phyloP scores from a whole-genome alignment of 2,329 filamentous ascomycete species.

The Eurotiales sp. region DNA sequence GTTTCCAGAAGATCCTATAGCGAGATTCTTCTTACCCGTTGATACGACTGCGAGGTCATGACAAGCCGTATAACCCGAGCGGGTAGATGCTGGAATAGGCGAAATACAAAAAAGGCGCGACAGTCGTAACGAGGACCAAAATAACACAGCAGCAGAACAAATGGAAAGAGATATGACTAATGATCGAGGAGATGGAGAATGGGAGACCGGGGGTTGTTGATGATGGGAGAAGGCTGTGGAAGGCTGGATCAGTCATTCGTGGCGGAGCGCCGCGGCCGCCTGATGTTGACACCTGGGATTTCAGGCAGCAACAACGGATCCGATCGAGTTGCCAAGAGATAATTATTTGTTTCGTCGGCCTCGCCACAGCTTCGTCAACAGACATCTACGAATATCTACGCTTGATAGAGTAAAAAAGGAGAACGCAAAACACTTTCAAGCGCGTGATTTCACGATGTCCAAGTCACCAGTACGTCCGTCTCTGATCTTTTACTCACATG shows the following conservation, averaged over 20 bases:
- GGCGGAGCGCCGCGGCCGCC: conserved; percentile 7
- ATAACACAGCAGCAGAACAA: conserved; percentile 5
- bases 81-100: conserved; percentile 13
- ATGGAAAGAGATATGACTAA: conserved; percentile 10
- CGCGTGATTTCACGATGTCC: conserved; percentile 21
- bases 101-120: conserved; percentile 11
- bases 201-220: conserved; percentile 1
- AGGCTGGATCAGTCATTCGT: conserved; percentile 3
- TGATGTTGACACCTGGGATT: conserved; percentile 4
- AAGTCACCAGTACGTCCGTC: conserved; percentile 25
- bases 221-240: conserved; percentile 13
- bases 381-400: too few species aligned
- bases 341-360: too few species aligned
- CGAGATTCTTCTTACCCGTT: conserved; percentile 36
- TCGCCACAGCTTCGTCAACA: too few species aligned
- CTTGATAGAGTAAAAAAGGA: too few species aligned
- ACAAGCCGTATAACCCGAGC: conserved; percentile 39
- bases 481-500: not conserved
- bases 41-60: conserved; percentile 50
- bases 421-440: too few species aligned
- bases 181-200: conserved; percentile 9
- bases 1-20: not conserved
- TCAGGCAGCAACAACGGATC: too few species aligned
- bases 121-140: conserved; percentile 6
- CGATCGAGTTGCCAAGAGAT: too few species aligned